A percentile compares a stretch with the other conserved stretches of the same genome.
Conservation (phyloP, 2,329 filamentous ascomycete species). For the Beauveria bassiana region DNA sequence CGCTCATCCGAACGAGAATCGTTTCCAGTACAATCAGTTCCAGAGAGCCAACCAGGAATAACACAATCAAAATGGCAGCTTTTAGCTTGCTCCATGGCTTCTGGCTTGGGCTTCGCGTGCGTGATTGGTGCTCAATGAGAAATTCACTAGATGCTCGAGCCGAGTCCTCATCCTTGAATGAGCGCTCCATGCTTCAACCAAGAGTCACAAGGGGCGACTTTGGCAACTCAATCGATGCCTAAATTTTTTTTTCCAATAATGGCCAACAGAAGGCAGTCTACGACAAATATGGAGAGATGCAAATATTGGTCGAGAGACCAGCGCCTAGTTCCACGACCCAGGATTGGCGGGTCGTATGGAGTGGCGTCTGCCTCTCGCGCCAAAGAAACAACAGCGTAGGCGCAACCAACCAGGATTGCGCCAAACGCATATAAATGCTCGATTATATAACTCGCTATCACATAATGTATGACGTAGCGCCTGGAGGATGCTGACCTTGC, state of each 20-base stretch:
- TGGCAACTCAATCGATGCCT: too few relatives aligned
- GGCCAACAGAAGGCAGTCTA: too few relatives aligned
- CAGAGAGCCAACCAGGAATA: background rate
- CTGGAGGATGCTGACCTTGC: background rate
- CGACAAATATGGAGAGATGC: background rate
- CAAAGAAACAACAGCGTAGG: background rate
- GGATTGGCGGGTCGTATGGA: background rate
- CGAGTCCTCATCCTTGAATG: background rate
- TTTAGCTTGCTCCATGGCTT: background rate
- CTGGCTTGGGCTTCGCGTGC: background rate
- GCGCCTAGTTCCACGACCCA: background rate
- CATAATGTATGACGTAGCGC: background rate
- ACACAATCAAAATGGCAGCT: background rate
- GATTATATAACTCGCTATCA: too few relatives aligned
- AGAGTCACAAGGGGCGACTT: background rate
- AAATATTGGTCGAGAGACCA: background rate
- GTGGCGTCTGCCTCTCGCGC: background rate
- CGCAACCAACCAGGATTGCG: background rate
- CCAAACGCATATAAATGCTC: background rate
- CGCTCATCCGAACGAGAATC: background rate
- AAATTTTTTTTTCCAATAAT: too few relatives aligned
- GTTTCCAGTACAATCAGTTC: background rate
- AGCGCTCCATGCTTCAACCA: background rate
- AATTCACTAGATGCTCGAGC: background rate
- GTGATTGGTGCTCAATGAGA: background rate